Evolutionary conservation across 192 early-diverging fungal species (phyloP).

Genomic region (Coemansia sp.): DNA sequence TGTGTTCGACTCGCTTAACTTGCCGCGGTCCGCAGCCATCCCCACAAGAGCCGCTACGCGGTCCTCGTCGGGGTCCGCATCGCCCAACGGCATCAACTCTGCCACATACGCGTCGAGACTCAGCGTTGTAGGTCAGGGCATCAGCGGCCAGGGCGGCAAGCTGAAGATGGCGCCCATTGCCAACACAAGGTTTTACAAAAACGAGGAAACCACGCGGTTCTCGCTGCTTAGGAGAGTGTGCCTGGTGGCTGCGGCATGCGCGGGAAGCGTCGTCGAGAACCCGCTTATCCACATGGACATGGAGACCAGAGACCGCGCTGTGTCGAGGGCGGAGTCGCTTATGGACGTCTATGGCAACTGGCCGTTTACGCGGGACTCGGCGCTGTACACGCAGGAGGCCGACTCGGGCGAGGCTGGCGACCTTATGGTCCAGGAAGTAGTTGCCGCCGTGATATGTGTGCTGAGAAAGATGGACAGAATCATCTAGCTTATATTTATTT

Average conservation of each 20-base stretch:
- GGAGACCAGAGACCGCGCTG: conserved; percentile 84
- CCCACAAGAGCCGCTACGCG: conserved; percentile 53
- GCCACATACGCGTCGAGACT: conserved; percentile 7
- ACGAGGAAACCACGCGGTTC: conserved; percentile 47
- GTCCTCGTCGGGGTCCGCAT: conserved; percentile 33
- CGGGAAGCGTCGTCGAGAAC: conserved; percentile 97
- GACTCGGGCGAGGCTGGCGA: conserved; percentile 57
- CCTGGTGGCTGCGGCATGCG: conserved; percentile 93
- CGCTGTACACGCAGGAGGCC: conserved; percentile 56
- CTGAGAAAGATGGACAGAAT: conserved; percentile 89
- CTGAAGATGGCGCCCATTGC: conserved; percentile 29
- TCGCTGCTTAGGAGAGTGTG: conserved; percentile 73
- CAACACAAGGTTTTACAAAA: conserved; percentile 35
- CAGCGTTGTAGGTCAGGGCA: conserved; percentile 31
- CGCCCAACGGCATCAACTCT: neutral
- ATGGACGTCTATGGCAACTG: conserved; percentile 81
- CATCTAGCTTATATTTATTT: conserved; percentile 33
- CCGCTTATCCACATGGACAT: conserved; percentile 80
- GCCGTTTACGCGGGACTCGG: conserved; percentile 64
- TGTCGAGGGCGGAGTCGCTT: conserved; percentile 83
- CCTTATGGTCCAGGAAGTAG: conserved; percentile 63
- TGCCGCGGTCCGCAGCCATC: conserved; percentile 61
- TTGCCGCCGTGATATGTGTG: conserved; percentile 80
- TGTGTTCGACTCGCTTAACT: conserved; percentile 74
- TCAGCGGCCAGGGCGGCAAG: conserved; percentile 35